Conservation (phyloP, 2,329 filamentous ascomycete genomes). For the Cryphonectria parasitica region DNA sequence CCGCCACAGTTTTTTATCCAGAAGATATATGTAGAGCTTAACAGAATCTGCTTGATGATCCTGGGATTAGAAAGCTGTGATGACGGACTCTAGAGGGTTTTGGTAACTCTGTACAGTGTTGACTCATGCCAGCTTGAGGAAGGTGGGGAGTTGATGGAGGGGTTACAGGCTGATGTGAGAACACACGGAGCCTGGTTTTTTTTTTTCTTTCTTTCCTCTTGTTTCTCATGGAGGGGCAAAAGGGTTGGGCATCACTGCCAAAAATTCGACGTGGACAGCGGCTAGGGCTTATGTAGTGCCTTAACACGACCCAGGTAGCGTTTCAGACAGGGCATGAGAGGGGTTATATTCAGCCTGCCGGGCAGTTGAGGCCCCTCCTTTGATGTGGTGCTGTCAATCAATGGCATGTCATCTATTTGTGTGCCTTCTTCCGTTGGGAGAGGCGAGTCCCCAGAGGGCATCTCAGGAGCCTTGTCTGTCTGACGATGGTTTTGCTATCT, state of each 20-base stretch:
- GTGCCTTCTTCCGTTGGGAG: background rate
- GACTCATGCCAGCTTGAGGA: constrained; percentile 52
- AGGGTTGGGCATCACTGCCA: constrained; percentile 27
- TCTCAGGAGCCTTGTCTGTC: background rate
- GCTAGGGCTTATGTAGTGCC: constrained; percentile 15
- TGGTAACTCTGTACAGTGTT: background rate
- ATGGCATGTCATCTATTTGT: background rate
- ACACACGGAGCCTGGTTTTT: constrained; percentile 50
- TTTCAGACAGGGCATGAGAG: constrained; percentile 14
- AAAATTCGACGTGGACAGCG: constrained; percentile 24
- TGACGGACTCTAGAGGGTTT: too few relatives aligned
- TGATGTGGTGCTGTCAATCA: background rate
- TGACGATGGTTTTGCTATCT: background rate
- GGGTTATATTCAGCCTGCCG: background rate
- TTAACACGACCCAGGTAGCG: constrained; percentile 22
- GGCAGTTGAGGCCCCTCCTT: background rate
- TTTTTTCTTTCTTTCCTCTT: constrained; percentile 12
- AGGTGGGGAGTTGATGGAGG: constrained; percentile 56
- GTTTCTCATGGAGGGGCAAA: constrained; percentile 25
- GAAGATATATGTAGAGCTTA: background rate
- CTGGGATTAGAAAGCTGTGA: background rate
- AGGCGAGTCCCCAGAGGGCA: background rate
- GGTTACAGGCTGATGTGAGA: constrained; percentile 72
- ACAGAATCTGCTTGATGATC: background rate
- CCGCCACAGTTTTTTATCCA: background rate